These are phyloP conservation scores for Dactylellina leptospora DNA, from an alignment of 2,329 filamentous ascomycete genomes.

Conservation along the genomic window DNA sequence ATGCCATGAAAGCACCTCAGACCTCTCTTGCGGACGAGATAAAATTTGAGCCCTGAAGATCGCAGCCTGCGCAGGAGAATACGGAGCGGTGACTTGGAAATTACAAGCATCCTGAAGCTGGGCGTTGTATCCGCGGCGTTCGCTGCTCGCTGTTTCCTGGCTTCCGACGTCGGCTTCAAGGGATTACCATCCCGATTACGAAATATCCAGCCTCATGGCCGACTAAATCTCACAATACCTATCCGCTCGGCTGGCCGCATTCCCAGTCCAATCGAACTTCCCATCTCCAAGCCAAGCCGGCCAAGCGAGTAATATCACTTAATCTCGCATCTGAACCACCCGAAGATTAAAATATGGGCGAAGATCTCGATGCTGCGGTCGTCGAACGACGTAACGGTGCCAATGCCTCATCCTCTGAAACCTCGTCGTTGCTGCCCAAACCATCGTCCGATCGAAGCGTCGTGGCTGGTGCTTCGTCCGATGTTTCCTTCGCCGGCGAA, in stretches of 20 bases:
- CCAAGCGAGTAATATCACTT: background rate
- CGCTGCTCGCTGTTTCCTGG: too few species aligned
- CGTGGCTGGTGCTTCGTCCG: background rate
- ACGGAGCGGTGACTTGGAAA: too few species aligned
- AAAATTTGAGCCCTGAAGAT: background rate
- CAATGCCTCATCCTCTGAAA: constrained; percentile 16
- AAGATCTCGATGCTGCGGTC: background rate
- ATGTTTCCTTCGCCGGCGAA: constrained; percentile 32
- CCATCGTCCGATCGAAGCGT: background rate
- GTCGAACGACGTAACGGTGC: background rate
- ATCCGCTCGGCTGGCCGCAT: too few species aligned
- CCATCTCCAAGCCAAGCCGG: background rate
- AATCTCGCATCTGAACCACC: background rate
- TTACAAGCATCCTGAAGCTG: too few species aligned
- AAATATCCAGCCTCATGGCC: too few species aligned
- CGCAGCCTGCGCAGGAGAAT: background rate
- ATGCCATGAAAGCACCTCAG: too few species aligned
- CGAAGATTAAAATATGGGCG: background rate
- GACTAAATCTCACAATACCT: too few species aligned
- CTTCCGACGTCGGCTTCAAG: too few species aligned
- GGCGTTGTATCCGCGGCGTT: too few species aligned
- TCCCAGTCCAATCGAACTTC: too few species aligned
- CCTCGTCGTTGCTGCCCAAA: constrained; percentile 23
- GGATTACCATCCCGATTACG: too few species aligned
- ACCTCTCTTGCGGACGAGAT: too few species aligned